A percentile compares a stretch with the other conserved stretches of the same genome.
phyloP scores from a whole-genome alignment of 1,139 yeast genomes.

The Casaregolazyma suthepensis region DNA sequence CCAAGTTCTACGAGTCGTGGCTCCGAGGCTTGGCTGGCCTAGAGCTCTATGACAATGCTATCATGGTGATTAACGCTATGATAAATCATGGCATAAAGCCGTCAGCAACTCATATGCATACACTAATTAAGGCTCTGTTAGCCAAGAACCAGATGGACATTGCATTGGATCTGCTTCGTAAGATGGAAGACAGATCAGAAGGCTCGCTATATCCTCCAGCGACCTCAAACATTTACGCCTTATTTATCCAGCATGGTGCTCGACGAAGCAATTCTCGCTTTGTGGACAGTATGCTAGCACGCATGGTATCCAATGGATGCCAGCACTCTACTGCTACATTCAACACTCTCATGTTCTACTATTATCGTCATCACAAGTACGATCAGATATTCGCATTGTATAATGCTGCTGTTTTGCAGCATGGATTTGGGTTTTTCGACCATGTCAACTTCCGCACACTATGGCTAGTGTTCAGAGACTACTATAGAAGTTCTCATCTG shows the following conservation, averaged over 20 bases:
- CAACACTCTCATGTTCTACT: conserved; percentile 20
- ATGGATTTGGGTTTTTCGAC: conserved; percentile 9
- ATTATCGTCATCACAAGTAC: conserved; percentile 20
- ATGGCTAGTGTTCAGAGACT: conserved; percentile 26
- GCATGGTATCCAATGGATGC: conserved; percentile 17
- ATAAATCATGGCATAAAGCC: conserved; percentile 19
- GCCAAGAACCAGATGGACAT: conserved; percentile 15
- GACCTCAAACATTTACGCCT: conserved; percentile 19
- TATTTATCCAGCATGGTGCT: conserved; percentile 25
- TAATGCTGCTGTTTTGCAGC: conserved; percentile 8
- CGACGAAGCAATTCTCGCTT: conserved; percentile 17
- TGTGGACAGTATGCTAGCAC: conserved; percentile 16
- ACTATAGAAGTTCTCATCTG: conserved; percentile 12
- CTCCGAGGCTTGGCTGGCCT: conserved; percentile 24
- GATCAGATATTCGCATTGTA: conserved; percentile 17
- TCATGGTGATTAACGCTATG: conserved; percentile 25
- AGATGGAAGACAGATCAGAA: conserved; percentile 16
- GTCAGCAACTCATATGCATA: conserved; percentile 16
- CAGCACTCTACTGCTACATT: conserved; percentile 18
- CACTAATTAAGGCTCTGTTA: conserved; percentile 22
- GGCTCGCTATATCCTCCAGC: conserved; percentile 17
- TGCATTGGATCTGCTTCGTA: conserved; percentile 19
- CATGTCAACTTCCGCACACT: conserved; percentile 20
- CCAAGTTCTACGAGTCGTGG: conserved; percentile 26
- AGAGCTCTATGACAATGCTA: conserved; percentile 21